Evolutionary conservation across 257 asterid species (phyloP).

Genomic region (Cinchona pubescens): DNA sequence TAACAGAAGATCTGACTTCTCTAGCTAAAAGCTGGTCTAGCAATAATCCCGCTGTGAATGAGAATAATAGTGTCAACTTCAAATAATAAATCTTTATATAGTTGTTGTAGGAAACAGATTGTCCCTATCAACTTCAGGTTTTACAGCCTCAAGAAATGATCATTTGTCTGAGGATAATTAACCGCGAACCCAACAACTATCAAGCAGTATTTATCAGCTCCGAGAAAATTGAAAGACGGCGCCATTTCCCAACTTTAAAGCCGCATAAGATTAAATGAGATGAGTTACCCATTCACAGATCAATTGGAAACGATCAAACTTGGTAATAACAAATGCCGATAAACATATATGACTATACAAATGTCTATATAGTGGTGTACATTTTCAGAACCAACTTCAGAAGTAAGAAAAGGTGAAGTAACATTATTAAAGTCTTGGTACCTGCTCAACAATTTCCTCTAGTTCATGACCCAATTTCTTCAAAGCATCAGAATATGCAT

Average conservation of each 20-base stretch:
- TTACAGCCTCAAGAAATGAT: too few species aligned
- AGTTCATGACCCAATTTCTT: constrained; percentile 83
- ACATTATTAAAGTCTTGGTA: constrained; percentile 26
- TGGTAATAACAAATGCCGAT: background rate
- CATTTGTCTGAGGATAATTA: too few species aligned
- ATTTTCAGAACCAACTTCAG: background rate
- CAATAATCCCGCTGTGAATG: background rate
- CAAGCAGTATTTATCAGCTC: background rate
- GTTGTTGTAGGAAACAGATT: too few species aligned
- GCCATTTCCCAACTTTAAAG: background rate
- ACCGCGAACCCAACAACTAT: background rate
- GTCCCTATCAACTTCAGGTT: too few species aligned
- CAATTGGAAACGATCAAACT: background rate
- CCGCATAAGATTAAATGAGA: background rate
- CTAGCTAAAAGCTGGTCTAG: background rate
- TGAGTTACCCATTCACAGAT: background rate
- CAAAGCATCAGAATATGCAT: constrained; percentile 83
- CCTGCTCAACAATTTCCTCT: constrained; percentile 92
- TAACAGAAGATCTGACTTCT: background rate
- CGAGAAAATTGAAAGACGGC: too few species aligned
- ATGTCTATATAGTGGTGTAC: background rate
- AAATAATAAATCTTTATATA: background rate
- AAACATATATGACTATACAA: too few species aligned
- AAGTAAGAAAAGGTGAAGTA: constrained; percentile 12
- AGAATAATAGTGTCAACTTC: background rate